Evolutionary conservation across 768 basidiomycete species (phyloP).

Genomic region (Tulasnella sp.): DNA sequence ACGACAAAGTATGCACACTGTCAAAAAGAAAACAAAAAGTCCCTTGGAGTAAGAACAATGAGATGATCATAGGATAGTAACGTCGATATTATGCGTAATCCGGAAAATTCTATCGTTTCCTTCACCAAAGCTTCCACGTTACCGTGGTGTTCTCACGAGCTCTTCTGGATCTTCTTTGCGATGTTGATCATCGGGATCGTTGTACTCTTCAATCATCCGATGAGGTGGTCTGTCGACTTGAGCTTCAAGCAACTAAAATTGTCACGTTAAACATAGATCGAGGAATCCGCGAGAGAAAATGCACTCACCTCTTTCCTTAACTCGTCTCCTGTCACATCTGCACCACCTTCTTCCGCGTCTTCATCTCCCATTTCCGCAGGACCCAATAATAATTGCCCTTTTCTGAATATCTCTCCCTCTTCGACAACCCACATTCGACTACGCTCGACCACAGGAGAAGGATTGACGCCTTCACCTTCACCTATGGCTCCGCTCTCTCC

Average conservation of each 20-base stretch:
- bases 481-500: not conserved
- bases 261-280: no score
- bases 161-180: constrained; percentile 7
- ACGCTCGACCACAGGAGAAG: constrained; percentile 19
- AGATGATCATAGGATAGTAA: not conserved
- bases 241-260: constrained; percentile 57
- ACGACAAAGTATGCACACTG: no score
- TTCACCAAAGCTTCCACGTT: not conserved
- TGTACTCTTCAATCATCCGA: constrained; percentile 32
- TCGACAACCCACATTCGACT: constrained; percentile 70
- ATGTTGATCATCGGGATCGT: not conserved
- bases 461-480: not conserved
- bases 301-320: constrained; percentile 44
- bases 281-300: not conserved
- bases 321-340: constrained; percentile 54
- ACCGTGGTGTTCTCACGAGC: not conserved
- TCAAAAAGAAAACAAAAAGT: no score
- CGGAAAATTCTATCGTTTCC: not conserved
- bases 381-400: constrained; percentile 66
- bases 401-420: constrained; percentile 93
- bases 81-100: not conserved
- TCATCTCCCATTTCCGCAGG: constrained; percentile 74
- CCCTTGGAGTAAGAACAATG: no score
- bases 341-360: constrained; percentile 45
- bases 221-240: constrained; percentile 71